Evolutionary conservation across 495 filamentous ascomycete species (phyloP).

Genomic region (Penicillium goetzii): DNA sequence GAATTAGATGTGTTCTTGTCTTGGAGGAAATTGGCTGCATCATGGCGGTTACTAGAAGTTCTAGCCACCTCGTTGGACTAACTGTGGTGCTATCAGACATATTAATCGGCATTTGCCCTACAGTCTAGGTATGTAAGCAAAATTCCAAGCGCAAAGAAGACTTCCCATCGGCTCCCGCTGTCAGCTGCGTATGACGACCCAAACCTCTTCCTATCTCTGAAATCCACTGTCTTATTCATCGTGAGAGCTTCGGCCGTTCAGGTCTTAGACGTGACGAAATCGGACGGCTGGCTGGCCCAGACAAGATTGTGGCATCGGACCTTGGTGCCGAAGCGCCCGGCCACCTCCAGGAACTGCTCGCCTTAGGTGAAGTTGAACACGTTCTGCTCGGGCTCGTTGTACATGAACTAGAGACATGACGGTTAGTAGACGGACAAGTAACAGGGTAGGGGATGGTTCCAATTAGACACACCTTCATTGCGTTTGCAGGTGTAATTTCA

Average conservation of each 20-base stretch:
- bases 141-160: too few relatives aligned
- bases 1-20: too few relatives aligned
- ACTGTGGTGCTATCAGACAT: too few relatives aligned
- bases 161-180: too few relatives aligned
- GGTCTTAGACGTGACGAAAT: slow-evolving; percentile 49
- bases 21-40: too few relatives aligned
- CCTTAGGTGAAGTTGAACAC: slow-evolving; percentile 53
- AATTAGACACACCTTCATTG: slow-evolving; percentile 44
- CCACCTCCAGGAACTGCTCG: slow-evolving; percentile 50
- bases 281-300: slow-evolving; percentile 59
- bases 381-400: slow-evolving; percentile 44
- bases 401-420: slow-evolving; percentile 36
- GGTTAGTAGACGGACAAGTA: neutral
- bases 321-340: slow-evolving; percentile 46
- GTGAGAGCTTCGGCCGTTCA: slow-evolving; percentile 54
- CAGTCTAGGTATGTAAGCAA: too few relatives aligned
- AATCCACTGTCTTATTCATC: too few relatives aligned
- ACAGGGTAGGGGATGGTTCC: neutral
- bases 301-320: slow-evolving; percentile 62
- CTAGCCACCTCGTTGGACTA: too few relatives aligned
- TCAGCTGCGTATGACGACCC: too few relatives aligned
- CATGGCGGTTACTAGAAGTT: too few relatives aligned
- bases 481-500: slow-evolving; percentile 57
- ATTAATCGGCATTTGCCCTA: too few relatives aligned
- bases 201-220: too few relatives aligned